Evolutionary conservation across 2,329 filamentous ascomycete species (phyloP), one percentile per base, ranked within the genome.

Genomic region (Alternaria viburni): DNA sequence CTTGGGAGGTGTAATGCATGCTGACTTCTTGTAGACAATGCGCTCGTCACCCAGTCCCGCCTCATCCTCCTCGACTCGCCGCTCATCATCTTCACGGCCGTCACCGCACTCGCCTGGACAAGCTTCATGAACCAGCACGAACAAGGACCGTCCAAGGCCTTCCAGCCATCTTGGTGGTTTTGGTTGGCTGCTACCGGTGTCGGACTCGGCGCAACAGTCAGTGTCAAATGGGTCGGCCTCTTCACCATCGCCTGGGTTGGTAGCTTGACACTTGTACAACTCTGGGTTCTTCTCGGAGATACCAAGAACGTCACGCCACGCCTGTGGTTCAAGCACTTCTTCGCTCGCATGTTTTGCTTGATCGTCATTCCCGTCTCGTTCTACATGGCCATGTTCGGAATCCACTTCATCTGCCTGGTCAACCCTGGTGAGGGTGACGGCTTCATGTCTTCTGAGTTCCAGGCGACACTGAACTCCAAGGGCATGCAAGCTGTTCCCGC

Each of bases 231-330:
- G 96, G 96, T 99, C 76, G 96, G 96, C 54, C 86, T 99, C 56
- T 98, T 99, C 85, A 99, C 96, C 67, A 97, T 97, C 80, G 96
- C 95, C 52, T 99, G 96, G 96, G 93, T 99, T 70, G 96, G 96
- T 66, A 89, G 87, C 81, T 87, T 99, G 82, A 99, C 96, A 41
- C 81, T 95, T 47, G 80, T 99, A 49, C 96, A 99, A 84, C 88
- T 99, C 62, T 99, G 96, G 96, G 90, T 97, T 70, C 85, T 99
- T 59, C 90, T 97, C 44, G 96, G 94, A 68, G 96, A 99, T 80
- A 88, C 88, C 69, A 93, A 89, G 82, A 94, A 90, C 58, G 93
- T 98, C 55, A 93, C 93, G 57, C 86, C 93, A 67, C 91, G 93
- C 69, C 80, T 94, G 64, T 97, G 94, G 86, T 88, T 92, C 81